Evolutionary conservation across 495 filamentous ascomycete genomes (phyloP), one percentile per base, ranked within the genome.

Genomic region (Aspergillus funiculosus): DNA sequence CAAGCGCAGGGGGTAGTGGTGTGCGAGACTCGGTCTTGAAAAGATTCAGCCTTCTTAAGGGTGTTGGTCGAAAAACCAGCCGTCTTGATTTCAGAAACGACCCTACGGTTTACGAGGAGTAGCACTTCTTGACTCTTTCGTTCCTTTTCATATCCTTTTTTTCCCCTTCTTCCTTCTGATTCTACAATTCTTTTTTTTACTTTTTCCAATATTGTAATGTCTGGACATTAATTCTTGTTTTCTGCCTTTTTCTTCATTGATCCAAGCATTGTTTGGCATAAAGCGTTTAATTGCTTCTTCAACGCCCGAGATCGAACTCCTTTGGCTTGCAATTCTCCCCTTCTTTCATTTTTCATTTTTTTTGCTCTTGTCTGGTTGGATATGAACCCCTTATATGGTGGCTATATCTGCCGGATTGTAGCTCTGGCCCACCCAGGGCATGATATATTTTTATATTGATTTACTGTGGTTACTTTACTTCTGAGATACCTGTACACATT

Each of bases 1-100:
- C 52, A 27, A 47, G 52, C 32, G 18, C 40, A 14, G 46, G 53
- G n/a, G 61, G n/a, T n/a, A n/a, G 59, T 26, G 63, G 62, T 25
- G 60, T 62, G 39, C 61, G 67, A 29, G 72, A 74, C 46, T 74
- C 71, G 38, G 64, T 76, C 15, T 63, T 68, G 58, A 74, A 66
- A 43, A 58, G 70, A 48, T 68, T 72, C 53, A 74, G 70, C 49
- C 50, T 72, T 15, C 58, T 73, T 43, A 71, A 67, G 48, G 69
- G 68, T 9, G 63, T 73, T 39, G 62, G 68, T 15, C 63, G 66
- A 32, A 73, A 73, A 57, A 53, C 36, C 43, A 73, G 70, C 50
- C 70, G 68, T 20, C 57, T 66, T 46, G 68, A 73, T 54, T 70
- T 73, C 32, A 58, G 38, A 38, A 32, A 39, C 26, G 60, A 68